Conservation (phyloP, 2,329 filamentous ascomycete genomes). For the Cladosporium halotolerans region DNA sequence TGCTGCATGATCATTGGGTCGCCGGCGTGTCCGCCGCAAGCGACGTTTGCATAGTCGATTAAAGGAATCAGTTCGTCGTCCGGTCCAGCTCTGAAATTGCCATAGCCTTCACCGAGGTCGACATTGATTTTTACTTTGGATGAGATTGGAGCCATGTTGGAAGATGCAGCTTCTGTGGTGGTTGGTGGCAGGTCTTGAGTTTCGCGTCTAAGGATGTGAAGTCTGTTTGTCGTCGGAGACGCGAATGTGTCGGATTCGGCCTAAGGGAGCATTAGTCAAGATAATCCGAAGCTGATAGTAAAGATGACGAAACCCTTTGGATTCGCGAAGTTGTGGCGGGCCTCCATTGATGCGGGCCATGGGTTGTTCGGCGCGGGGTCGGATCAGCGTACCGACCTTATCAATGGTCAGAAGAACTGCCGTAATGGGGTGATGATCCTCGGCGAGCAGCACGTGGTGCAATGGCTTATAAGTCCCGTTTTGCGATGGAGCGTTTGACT, state of each 20-base stretch:
- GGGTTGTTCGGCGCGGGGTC: slow-evolving; percentile 4
- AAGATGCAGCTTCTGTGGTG: background rate
- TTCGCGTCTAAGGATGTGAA: background rate
- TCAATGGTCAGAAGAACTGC: slow-evolving; percentile 12
- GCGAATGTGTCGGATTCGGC: background rate
- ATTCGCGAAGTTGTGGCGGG: background rate
- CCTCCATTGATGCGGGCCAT: background rate
- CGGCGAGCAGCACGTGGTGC: background rate
- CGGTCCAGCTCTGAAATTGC: slow-evolving; percentile 47
- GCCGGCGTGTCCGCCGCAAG: slow-evolving; percentile 44
- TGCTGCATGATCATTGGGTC: slow-evolving; percentile 60
- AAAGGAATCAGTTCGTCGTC: slow-evolving; percentile 56
- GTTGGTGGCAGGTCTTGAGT: background rate
- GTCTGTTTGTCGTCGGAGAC: background rate
- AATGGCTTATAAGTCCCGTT: background rate
- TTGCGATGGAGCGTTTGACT: too few relatives aligned
- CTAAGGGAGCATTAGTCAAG: background rate
- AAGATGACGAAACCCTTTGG: slow-evolving; percentile 4
- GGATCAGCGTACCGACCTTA: slow-evolving; percentile 12
- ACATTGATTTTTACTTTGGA: slow-evolving; percentile 50
- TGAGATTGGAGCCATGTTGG: slow-evolving; percentile 44
- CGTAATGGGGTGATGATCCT: background rate
- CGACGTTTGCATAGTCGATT: slow-evolving; percentile 58
- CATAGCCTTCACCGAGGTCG: slow-evolving; percentile 49
- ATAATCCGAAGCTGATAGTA: background rate